These are phyloP conservation scores for Annulohypoxylon maeteangense DNA, from an alignment of 495 filamentous ascomycete species.

Conservation along the genomic window DNA sequence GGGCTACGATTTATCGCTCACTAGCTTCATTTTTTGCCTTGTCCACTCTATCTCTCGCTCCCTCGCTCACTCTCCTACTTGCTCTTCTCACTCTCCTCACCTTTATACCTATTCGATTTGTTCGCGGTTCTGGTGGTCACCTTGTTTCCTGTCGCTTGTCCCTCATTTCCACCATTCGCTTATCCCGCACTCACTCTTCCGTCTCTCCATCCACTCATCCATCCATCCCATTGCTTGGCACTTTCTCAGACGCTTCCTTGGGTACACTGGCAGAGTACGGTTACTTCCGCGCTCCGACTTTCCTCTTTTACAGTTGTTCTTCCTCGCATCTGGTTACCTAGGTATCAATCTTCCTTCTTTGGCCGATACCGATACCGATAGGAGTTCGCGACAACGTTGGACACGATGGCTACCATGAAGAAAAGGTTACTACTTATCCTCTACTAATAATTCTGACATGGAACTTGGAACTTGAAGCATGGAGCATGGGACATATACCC, in stretches of 20 bases:
- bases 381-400: slow-evolving; percentile 31
- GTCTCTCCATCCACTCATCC: not conserved
- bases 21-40: slow-evolving; percentile 27
- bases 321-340: not conserved
- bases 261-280: not conserved
- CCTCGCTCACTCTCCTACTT: not conserved
- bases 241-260: slow-evolving; percentile 12
- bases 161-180: slow-evolving; percentile 13
- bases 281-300: slow-evolving; percentile 3
- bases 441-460: slow-evolving; percentile 35
- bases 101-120: slow-evolving; percentile 3
- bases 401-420: slow-evolving; percentile 45
- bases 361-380: slow-evolving; percentile 7
- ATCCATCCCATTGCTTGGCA: slow-evolving; percentile 19
- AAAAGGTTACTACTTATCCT: slow-evolving; percentile 47
- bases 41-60: slow-evolving; percentile 11
- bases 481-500: slow-evolving; percentile 23
- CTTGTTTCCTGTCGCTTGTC: slow-evolving; percentile 1
- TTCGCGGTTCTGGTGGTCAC: slow-evolving; percentile 20
- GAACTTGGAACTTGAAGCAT: slow-evolving; percentile 27
- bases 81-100: not conserved
- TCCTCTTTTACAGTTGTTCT: slow-evolving; percentile 13
- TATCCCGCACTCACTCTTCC: slow-evolving; percentile 8
- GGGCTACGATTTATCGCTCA: slow-evolving; percentile 21
- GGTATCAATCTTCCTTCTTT: not conserved